Evolutionary conservation across 2,329 filamentous ascomycete species (phyloP).

Genomic region (Trichoderma sp.): DNA sequence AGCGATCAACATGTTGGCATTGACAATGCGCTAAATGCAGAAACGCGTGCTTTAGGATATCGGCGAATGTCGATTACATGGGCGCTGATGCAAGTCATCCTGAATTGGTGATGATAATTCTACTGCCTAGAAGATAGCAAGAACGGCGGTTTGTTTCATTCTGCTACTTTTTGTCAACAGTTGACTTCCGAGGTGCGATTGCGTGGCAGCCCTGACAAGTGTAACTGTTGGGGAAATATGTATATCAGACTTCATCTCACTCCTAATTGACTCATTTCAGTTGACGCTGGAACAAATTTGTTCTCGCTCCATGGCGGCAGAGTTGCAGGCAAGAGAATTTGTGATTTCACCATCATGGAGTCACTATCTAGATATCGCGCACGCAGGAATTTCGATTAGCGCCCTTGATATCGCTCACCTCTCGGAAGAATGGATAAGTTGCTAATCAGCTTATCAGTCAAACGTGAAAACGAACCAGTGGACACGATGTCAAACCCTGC

Average conservation of each 20-base stretch:
- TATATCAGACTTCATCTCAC: not conserved
- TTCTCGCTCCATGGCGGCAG: not conserved
- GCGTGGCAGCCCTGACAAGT: not conserved
- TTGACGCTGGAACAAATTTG: not conserved
- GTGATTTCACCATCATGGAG: not conserved
- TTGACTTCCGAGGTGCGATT: not conserved
- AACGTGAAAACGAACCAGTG: not conserved
- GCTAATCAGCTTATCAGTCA: not conserved
- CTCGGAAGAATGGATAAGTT: not conserved
- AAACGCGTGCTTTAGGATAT: not conserved
- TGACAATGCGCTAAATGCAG: not conserved
- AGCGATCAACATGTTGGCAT: not conserved
- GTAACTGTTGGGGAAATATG: not conserved
- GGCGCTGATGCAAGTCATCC: not conserved
- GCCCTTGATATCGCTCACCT: not conserved
- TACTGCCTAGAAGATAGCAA: not conserved
- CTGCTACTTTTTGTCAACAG: not conserved
- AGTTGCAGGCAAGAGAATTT: not conserved
- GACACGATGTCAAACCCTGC: not conserved
- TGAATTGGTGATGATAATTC: not conserved
- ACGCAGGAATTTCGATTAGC: not conserved
- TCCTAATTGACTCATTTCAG: not conserved
- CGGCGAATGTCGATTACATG: not conserved
- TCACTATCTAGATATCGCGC: not conserved
- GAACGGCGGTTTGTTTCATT: not conserved